Base-by-base conservation (phyloP, 768 basidiomycete genomes). In the Clitopilus passeckerianus region DNA sequence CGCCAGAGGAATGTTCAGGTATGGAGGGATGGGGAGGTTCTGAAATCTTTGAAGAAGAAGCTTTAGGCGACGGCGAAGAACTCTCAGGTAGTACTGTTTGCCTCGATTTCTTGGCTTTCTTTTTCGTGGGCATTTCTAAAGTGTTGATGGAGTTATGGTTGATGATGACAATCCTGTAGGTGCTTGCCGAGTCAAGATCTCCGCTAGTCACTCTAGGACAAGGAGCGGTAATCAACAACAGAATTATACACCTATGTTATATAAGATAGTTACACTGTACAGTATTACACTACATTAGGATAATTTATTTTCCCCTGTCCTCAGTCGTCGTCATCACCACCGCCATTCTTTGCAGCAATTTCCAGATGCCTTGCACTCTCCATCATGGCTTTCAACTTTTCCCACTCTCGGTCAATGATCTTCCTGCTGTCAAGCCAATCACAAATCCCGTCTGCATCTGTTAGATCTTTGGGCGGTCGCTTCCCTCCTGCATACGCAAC, bases 381-480 rank as follows among this genome's bases (percentile, higher is more conserved):
- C 87, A 92, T 90, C 78, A 92, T 80, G 34, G 76, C 72, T 63
- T 89, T 86, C 55, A 93, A 69, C 64, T 78, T 86, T 58, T 80
- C 78, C 89, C 89, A 93, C 65, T 89, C 85, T 59, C 74, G 74
- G 16, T 86, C 81, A 59, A 93, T 86, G 44, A 90, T 69, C 16
- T 80, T 79, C 34, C 90, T 79, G 61, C 85, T 72, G 60, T 91
- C 91, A 9, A 94, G 78, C 90, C 90, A 92, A 22, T 90, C 88
- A 74, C 87, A 87, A 35, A 93, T 76, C n/a, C 73, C 84, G 65
- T 93, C 90, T n/a, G 87, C 88, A 65, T 93, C 85, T 12, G 76
- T 70, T 34, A 87, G 74, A 65, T 93, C 86, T 41, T 83, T 71
- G 0, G 91, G 91, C 18, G 89, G 89, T 58, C 77, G 67, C 62